Evolutionary conservation across 805 yeast species (phyloP), one percentile per base, ranked within the genome.

Genomic region (Wickerhamiella vanderwaltii): DNA sequence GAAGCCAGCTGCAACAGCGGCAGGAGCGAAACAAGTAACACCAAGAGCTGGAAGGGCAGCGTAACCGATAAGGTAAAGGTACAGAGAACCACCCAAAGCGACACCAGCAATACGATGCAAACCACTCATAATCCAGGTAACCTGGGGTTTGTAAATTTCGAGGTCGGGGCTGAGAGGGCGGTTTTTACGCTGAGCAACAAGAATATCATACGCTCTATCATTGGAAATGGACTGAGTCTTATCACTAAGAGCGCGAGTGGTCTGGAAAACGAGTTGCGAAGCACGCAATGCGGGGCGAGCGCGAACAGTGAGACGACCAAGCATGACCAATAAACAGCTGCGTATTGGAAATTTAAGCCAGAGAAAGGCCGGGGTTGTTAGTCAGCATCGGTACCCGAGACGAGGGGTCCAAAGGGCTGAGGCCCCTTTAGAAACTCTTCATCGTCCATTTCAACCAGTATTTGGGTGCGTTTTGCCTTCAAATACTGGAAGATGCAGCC

Each of bases 111-210:
- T 64, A 71, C 98, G 79, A 65, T 88, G 97, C 49, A 79, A 62
- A 18, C 79, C 67, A 4, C 96, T 86, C 58, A 91, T 59, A 47
- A 73, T 65, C 81, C 80, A 73, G 18, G 97, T 83, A 50, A 88
- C 59, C 67, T 91, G 96, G 33, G 93, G 93, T 67, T 87, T 71
- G 68, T 88, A 88, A 59, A 91, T 87, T 47, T 77, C 66, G 58
- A 88, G 69, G 62, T 88, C 94, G 43, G 97, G 97, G 23, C 95
- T 85, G 12, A 73, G 64, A 25, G 97, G 97, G 66, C 98, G 79
- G 66, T 75, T 73, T 51, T 69, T 73, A 63, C 98, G 77, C 69
- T 88, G 97, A 41, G 77, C 75, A 43, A 75, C 70, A 48, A 88
- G 71, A 43, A 86, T 69, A 26, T 71, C 72, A 50, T 80, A 72